Evolutionary conservation across 352 stramenopile genomes (phyloP), one percentile per base, ranked within the genome.

Genomic region (Pythium rishiriense): DNA sequence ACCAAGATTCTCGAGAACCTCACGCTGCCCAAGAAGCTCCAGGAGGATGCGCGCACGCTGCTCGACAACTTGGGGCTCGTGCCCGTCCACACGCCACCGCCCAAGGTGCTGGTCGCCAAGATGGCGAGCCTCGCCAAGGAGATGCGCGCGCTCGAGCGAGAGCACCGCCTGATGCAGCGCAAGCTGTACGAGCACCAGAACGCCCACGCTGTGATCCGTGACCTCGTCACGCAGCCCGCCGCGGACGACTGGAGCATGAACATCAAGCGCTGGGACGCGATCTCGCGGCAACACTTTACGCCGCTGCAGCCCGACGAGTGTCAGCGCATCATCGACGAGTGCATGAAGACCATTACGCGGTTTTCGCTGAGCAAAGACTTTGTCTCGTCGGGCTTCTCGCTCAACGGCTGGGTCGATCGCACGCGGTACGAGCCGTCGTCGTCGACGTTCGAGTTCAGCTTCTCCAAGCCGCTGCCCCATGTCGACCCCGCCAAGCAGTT

Each of bases 321-420:
- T 37, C 2, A 28, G 19, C 25, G 35, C 5, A 58, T 68, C 25
- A 63, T 69, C 12, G 62, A 59, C n/a, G 39, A 52, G 15, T 69
- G 62, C 31, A 60, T 69, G 54, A 64, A 69, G 54, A 64, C 62
- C 55, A 69, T 69, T 26, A 64, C 46, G 54, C 37, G 55, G 47
- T 64, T 69, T 21, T 54, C 47, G 17, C 54, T 64, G 14, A 69
- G 55, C n/a, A 49, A 69, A 21, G 55, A 69, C 41, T 69, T 64
- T n/a, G 39, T 64, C 8, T 69, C 62, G 2, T 64, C 54, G 3
- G 62, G 62, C 1, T 33, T 59, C 0, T 58, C 54, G 28, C 42
- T 69, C 14, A 69, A 64, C 33, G 62, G 62, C 21, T 69, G 62
- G 62, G 55, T 64, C 11, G 62, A 69, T 19, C 62, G 62, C 28